Base-by-base conservation (phyloP, 306 rosid species). In the Vigna nakashimae region DNA sequence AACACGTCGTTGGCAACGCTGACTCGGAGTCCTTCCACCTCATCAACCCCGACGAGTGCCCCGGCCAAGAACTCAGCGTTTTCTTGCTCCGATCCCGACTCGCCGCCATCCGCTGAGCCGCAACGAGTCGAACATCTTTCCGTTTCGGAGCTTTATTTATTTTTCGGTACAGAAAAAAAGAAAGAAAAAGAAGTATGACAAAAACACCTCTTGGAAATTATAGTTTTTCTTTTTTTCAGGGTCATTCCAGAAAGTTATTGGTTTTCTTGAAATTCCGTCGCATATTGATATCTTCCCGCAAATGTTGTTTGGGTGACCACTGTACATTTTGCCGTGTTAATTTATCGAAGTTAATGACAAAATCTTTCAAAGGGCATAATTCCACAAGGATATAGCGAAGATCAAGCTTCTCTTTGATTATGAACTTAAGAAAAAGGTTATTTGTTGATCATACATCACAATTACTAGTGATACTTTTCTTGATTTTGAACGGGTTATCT, bases 21-120 rank as follows among this genome's bases (percentile, higher is more conserved):
- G 98, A 92, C 74, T 90, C 93, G 38, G 98, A 95, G 80, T 92
- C 99, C 18, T 92, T 95, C 73, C 96, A 95, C 24, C 97, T 95
- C 20, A 88, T 95, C 5, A 95, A 90, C 91, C 98, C 96, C 69
- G 98, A 90, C 85, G 94, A 89, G 88, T 90, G 79, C 74, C 86
- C 92, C 1, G 87, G 90, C 83, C 99, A 95, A 76, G 98, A 95
- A 82, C 97, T 95, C 87, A 88, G 97, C 34, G 87, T 95, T 12
- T 95, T 95, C 92, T 87, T 95, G 92, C 92, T 92, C 84, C 82
- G 98, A 73, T 88, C 97, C 78, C 65, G 78, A 70, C 90, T 56
- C 75, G 87, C 74, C 5, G 56, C 53, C 58, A 62, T 71, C 20
- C 81, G 79, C 43, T 79, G 80, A 84, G 28, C 20, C 17, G 5